Conservation (phyloP, 176 grass and related monocot genomes). For the Elymus sibiricus region DNA sequence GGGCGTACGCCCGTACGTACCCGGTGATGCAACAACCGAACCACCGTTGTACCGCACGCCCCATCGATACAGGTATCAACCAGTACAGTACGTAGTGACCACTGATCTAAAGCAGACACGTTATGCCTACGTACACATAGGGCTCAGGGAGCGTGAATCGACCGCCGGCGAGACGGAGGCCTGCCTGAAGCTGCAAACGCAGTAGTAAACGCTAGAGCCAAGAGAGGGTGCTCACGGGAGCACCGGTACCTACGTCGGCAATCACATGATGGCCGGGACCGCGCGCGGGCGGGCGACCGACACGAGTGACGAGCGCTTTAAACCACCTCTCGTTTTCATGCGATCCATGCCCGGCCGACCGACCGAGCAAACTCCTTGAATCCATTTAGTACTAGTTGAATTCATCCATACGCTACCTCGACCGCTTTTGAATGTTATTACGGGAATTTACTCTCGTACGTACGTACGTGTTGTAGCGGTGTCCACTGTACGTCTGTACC, state of each 20-base stretch:
- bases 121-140: too few species aligned
- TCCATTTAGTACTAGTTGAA: not conserved
- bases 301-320: slow-evolving; percentile 13
- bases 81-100: not conserved
- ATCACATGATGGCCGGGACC: not conserved
- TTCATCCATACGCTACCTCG: slow-evolving; percentile 23
- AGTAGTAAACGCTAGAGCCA: not conserved
- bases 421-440: not conserved
- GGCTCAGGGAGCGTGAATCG: too few species aligned
- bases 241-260: not conserved
- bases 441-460: not conserved
- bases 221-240: not conserved
- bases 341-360: not conserved
- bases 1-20: too few species aligned
- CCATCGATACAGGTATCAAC: not conserved
- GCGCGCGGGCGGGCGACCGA: not conserved
- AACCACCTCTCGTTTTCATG: not conserved
- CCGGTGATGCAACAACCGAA: not conserved
- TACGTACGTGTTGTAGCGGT: not conserved
- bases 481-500: not conserved
- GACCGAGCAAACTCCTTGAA: not conserved
- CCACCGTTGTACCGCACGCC: not conserved
- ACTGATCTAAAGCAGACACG: not conserved
- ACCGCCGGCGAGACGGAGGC: too few species aligned
- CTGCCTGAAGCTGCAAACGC: too few species aligned